Evolutionary conservation across 805 yeast genomes (phyloP), one percentile per base, ranked within the genome.

Genomic region (Phaffomyces opuntiae): DNA sequence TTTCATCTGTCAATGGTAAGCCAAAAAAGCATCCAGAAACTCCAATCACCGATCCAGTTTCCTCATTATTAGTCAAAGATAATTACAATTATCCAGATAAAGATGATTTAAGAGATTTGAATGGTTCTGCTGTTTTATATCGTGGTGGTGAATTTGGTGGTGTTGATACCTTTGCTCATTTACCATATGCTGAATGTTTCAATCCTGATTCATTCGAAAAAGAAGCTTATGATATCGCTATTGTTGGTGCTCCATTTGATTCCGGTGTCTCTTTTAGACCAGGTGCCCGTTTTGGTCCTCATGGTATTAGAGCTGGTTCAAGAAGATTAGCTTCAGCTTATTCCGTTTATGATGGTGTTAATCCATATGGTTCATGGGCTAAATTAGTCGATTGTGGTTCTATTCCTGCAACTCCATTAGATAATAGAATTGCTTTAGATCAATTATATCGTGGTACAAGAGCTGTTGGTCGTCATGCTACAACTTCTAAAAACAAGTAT

Each of bases 371-470:
- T 48, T 60, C 65, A 32, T 64, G 74, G 75, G 73, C 76, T 19
- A 65, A 64, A 26, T 64, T 75, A 25, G 64, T 80, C 13, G 86
- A 80, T 60, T 80, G 86, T 59, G 78, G 78, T 39, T 84, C 80
- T 53, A 76, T 78, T 21, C 77, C 83, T 17, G 73, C 80, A 58
- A 74, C 81, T 12, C 84, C 86, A 11, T 70, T 80, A 49, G 84
- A 80, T 62, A 80, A 80, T 61, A 63, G 78, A 45, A 67, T 80
- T 39, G 85, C 86, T 0, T 64, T 80, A 50, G 69, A 74, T 56
- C 86, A 80, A 56, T 69, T 80, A 63, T 74, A 73, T 56, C 65
- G 78, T 39, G 77, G 73, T 17, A 65, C 70, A 48, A 55, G 77
- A 42, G 74, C 77, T 9, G 65, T 74, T 32, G 69, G 63, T 48